These are phyloP conservation scores for Agrocybe pediades DNA, from an alignment of 768 basidiomycete genomes.

Conservation along the genomic window DNA sequence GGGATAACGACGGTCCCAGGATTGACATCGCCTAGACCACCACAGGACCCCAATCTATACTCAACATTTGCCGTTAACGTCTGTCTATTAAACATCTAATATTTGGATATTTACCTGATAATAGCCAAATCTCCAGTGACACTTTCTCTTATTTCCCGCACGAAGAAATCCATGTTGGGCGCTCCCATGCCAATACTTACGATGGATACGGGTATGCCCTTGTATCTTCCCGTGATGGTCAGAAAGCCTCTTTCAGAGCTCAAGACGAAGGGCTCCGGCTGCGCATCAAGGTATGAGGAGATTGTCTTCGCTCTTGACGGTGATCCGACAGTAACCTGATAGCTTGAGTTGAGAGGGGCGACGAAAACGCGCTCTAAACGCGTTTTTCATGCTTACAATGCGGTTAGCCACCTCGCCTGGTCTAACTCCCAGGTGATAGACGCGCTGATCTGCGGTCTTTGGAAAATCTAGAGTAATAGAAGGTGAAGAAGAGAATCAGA, in stretches of 20 bases:
- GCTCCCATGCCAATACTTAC: constrained; percentile 84
- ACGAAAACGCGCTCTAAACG: not conserved
- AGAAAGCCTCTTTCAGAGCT: constrained; percentile 76
- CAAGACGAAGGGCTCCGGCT: constrained; percentile 60
- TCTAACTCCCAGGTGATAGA: constrained; percentile 78
- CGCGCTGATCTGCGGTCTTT: constrained; percentile 68
- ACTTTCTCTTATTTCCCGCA: constrained; percentile 78
- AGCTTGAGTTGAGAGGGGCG: not conserved
- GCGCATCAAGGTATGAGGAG: constrained; percentile 61
- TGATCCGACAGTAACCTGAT: constrained; percentile 74
- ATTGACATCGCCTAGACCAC: constrained; percentile 64
- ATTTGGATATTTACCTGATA: constrained; percentile 49
- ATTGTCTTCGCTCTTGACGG: constrained; percentile 65
- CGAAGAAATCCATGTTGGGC: constrained; percentile 85
- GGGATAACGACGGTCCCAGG: constrained; percentile 82
- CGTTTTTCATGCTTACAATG: constrained; percentile 47
- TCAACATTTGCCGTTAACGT: constrained; percentile 7
- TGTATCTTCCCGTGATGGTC: constrained; percentile 70
- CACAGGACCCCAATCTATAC: constrained; percentile 78
- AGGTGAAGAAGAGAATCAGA: no score
- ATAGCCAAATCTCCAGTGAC: constrained; percentile 60
- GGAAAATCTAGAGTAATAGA: constrained; percentile 66
- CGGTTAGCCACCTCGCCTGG: constrained; percentile 81
- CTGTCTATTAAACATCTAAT: not conserved
- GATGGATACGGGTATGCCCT: constrained; percentile 65